phyloP scores from a whole-genome alignment of 2,329 filamentous ascomycete species.

The Arthroderma sp. region DNA sequence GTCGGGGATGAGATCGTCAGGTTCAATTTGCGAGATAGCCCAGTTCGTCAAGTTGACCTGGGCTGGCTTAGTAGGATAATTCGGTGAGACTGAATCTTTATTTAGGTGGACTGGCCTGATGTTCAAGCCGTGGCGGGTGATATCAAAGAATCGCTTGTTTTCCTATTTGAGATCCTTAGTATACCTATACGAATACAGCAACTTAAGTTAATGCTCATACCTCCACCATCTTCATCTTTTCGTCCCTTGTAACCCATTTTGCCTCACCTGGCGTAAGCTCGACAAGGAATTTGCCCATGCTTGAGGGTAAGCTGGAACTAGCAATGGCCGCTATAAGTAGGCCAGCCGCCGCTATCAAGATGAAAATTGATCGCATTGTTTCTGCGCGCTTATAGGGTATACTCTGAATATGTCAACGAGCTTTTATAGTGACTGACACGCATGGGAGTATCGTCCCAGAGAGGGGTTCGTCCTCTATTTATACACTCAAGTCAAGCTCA shows the following conservation, averaged over 20 bases:
- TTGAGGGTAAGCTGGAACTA: neutral
- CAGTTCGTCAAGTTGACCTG: neutral
- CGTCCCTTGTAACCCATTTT: conserved; percentile 5
- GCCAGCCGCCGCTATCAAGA: neutral
- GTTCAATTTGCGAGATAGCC: conserved; percentile 2
- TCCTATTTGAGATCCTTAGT: neutral
- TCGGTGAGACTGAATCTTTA: neutral
- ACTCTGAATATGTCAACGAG: no score
- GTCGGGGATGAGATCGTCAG: conserved; percentile 1
- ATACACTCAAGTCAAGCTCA: no score
- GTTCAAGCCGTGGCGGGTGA: conserved; percentile 1
- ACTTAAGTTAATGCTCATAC: neutral
- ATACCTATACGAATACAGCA: neutral
- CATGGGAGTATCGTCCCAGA: no score
- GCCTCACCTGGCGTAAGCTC: conserved; percentile 5
- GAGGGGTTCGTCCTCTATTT: no score
- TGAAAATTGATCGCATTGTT: neutral
- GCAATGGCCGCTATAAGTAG: neutral
- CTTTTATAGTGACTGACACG: no score
- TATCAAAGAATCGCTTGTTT: conserved; percentile 5
- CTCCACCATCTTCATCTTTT: conserved; percentile 4
- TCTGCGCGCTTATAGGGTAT: neutral
- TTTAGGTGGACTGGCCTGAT: neutral
- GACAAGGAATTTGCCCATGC: conserved; percentile 3
- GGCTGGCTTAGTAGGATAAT: conserved; percentile 3